phyloP scores from a whole-genome alignment of 176 grass and related monocot genomes.

The Hordeum vulgare region MorexV3_pseudomolecules_assembly NC_058524.1:586317964-586318463 shows the following conservation, averaged over 20 bases:
- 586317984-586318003: no score
- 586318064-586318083: no score
- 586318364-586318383: constrained; percentile 10
- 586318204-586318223: not conserved
- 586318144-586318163: constrained; percentile 87
- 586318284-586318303: constrained; percentile 71
- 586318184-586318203: not conserved
- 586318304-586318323: constrained; percentile 86
- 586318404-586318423: no score
- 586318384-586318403: no score
- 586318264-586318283: constrained; percentile 80
- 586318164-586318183: not conserved
- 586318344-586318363: constrained; percentile 85
- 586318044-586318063: no score
- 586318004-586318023: no score
- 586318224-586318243: constrained; percentile 51
- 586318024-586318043: no score
- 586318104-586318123: no score
- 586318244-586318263: constrained; percentile 80
- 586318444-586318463: no score
- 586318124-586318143: constrained; percentile 76
- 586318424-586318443: no score
- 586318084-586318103: no score
- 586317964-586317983: no score
- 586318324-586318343: constrained; percentile 78